These are phyloP conservation scores for Margaritispora aquatica DNA, from an alignment of 495 filamentous ascomycete genomes.

Conservation along the genomic window DNA sequence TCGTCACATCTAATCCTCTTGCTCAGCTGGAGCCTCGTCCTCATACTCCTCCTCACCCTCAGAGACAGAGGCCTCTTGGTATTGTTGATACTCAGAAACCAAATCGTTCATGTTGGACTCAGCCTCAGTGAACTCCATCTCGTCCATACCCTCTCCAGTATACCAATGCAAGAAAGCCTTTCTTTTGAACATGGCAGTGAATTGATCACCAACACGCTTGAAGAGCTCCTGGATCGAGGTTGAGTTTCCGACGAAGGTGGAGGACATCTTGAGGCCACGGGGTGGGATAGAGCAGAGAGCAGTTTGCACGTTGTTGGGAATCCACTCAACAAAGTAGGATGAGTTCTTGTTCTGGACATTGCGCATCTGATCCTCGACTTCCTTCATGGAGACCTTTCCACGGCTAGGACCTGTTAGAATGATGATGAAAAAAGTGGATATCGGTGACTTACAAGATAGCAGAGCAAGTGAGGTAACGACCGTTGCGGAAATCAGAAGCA, in stretches of 20 bases:
- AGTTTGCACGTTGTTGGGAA: slow-evolving; percentile 99
- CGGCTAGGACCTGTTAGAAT: slow-evolving; percentile 40
- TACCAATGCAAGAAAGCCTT: slow-evolving; percentile 99
- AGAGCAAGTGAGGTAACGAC: slow-evolving; percentile 98
- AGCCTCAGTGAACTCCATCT: slow-evolving; percentile 99
- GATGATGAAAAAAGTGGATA: neutral
- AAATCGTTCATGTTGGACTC: slow-evolving; percentile 99
- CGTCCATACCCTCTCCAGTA: slow-evolving; percentile 99
- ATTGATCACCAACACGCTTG: slow-evolving; percentile 99
- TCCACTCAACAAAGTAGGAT: slow-evolving; percentile 99
- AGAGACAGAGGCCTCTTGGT: slow-evolving; percentile 92
- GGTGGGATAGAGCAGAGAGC: slow-evolving; percentile 99
- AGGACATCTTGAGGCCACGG: slow-evolving; percentile 97
- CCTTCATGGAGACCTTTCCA: slow-evolving; percentile 99
- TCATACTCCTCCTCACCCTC: slow-evolving; percentile 62
- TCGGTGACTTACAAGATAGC: slow-evolving; percentile 69
- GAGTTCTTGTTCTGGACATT: slow-evolving; percentile 99
- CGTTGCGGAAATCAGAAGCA: slow-evolving; percentile 98
- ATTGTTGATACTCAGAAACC: slow-evolving; percentile 99
- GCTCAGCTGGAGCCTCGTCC: slow-evolving; percentile 49
- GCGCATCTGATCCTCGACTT: slow-evolving; percentile 99
- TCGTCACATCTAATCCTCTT: slow-evolving; percentile 36
- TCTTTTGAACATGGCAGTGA: slow-evolving; percentile 99
- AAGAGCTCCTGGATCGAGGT: slow-evolving; percentile 99
- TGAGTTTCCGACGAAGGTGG: slow-evolving; percentile 98